phyloP scores from a whole-genome alignment of 116 monocot genomes.

The Iris pallida region DNA sequence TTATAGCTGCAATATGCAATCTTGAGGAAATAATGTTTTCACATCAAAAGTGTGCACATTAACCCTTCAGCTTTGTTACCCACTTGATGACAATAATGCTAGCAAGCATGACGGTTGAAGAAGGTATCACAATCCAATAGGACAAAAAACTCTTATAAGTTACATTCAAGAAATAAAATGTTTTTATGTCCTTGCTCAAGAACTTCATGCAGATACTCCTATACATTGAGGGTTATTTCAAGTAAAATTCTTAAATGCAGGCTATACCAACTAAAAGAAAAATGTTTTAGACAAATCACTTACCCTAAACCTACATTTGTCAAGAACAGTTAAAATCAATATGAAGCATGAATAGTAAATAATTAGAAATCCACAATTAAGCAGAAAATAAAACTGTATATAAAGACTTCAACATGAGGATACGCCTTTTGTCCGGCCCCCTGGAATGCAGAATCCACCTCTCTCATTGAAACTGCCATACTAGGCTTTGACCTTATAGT shows the following conservation, averaged over 20 bases:
- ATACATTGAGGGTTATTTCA: neutral
- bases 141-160: neutral
- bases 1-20: no score
- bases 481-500: conserved; percentile 16
- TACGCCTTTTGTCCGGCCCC: conserved; percentile 33
- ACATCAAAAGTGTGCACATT: no score
- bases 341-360: neutral
- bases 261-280: neutral
- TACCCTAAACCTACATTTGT: neutral
- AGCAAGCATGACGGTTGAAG: neutral
- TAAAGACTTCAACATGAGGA: conserved; percentile 15
- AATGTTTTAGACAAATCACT: neutral
- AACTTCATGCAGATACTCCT: neutral
- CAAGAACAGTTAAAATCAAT: neutral
- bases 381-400: neutral
- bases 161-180: neutral
- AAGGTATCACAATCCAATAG: neutral
- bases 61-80: no score
- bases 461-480: conserved; percentile 28
- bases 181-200: neutral
- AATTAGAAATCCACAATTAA: neutral
- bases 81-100: no score
- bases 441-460: conserved; percentile 36
- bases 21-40: no score
- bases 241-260: neutral